Conservation (phyloP, 2,329 filamentous ascomycete species). For the Penicillium sp. region DNA sequence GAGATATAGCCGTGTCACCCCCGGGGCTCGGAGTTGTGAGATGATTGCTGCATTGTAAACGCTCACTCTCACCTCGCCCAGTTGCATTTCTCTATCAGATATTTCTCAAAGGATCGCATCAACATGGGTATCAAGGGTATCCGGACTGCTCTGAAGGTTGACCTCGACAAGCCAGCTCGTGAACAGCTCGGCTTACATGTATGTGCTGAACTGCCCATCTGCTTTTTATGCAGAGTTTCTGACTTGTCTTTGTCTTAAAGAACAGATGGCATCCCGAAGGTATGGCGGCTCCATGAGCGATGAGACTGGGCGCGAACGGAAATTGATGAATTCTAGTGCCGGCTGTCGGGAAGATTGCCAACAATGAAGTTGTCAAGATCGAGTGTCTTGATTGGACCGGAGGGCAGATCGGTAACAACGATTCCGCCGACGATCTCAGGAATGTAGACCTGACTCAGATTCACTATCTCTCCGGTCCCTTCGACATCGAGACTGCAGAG, state of each 20-base stretch:
- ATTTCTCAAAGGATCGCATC: not conserved
- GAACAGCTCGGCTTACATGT: slow-evolving; percentile 73
- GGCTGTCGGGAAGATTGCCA: slow-evolving; percentile 68
- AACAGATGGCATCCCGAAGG: slow-evolving; percentile 94
- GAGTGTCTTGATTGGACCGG: slow-evolving; percentile 81
- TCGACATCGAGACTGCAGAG: slow-evolving; percentile 80
- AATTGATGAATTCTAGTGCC: slow-evolving; percentile 61
- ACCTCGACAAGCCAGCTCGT: slow-evolving; percentile 68
- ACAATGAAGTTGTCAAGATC: slow-evolving; percentile 88
- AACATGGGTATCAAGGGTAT: slow-evolving; percentile 51
- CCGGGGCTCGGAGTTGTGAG: not conserved
- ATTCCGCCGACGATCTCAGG: slow-evolving; percentile 83
- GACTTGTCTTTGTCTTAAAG: slow-evolving; percentile 42
- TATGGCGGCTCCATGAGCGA: slow-evolving; percentile 37
- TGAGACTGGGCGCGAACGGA: not conserved
- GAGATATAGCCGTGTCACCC: not conserved
- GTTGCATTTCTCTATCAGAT: too few species aligned
- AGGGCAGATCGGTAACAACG: slow-evolving; percentile 85
- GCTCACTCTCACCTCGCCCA: too few species aligned
- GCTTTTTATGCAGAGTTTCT: not conserved
- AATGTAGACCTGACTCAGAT: slow-evolving; percentile 81
- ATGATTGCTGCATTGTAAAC: too few species aligned
- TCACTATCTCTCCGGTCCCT: slow-evolving; percentile 87
- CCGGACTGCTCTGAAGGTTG: slow-evolving; percentile 71
- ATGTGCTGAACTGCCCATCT: slow-evolving; percentile 36